These are phyloP conservation scores for Panicum miliaceum DNA, from an alignment of 176 grass and related monocot genomes.

Conservation along the genomic window DNA sequence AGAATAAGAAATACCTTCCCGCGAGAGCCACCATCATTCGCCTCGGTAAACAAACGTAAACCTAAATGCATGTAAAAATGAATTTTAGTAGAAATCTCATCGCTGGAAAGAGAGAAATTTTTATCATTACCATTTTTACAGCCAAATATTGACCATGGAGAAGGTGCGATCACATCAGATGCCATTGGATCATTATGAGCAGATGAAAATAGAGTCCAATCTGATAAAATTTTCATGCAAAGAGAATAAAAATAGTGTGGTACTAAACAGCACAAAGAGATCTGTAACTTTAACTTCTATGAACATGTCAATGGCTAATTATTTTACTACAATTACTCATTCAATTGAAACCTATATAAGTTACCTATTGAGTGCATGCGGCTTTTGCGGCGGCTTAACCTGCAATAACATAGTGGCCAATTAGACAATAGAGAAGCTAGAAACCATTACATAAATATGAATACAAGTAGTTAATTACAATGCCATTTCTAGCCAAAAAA, in stretches of 20 bases:
- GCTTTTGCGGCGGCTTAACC: constrained; percentile 58
- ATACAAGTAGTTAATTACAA: background rate
- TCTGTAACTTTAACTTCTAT: constrained; percentile 3
- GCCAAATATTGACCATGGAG: constrained; percentile 94
- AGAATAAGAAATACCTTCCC: constrained; percentile 60
- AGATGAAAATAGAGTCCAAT: constrained; percentile 94
- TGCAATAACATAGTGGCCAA: constrained; percentile 44
- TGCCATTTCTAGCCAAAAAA: constrained; percentile 18
- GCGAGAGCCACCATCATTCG: constrained; percentile 77
- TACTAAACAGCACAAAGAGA: constrained; percentile 7
- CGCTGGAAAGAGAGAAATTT: constrained; percentile 29
- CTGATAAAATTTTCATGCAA: constrained; percentile 51
- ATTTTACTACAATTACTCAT: constrained; percentile 14
- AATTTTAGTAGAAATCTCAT: constrained; percentile 34
- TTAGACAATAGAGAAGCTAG: constrained; percentile 36
- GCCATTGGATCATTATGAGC: constrained; percentile 79
- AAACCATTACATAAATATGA: constrained; percentile 20
- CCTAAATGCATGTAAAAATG: constrained; percentile 54
- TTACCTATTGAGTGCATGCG: constrained; percentile 83
- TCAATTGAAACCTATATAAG: constrained; percentile 30
- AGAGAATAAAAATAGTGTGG: constrained; percentile 2
- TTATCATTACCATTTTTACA: constrained; percentile 75
- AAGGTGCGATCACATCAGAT: constrained; percentile 94
- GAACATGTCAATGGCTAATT: background rate
- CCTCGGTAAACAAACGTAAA: constrained; percentile 92